Evolutionary conservation across 352 stramenopile genomes (phyloP).

Genomic region (Phytophthora palmivora): DNA sequence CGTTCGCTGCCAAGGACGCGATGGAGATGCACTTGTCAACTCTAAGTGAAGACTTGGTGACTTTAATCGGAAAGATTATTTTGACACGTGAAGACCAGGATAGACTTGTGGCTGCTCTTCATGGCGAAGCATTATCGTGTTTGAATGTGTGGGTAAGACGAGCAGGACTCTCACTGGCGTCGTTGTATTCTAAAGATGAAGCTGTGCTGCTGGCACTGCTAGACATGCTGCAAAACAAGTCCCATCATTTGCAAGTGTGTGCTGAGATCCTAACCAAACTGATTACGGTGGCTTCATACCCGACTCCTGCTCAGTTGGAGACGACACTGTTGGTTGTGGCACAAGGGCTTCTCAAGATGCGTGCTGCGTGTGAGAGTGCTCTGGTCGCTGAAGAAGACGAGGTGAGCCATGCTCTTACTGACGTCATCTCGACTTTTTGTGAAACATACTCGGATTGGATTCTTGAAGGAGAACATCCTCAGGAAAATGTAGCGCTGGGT

Average conservation of each 20-base stretch:
- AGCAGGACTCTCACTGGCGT: slow-evolving; percentile 63
- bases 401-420: slow-evolving; percentile 63
- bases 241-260: slow-evolving; percentile 49
- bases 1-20: slow-evolving; percentile 64
- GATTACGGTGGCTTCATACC: slow-evolving; percentile 67
- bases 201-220: slow-evolving; percentile 50
- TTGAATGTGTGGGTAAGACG: slow-evolving; percentile 66
- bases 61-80: slow-evolving; percentile 58
- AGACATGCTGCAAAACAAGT: slow-evolving; percentile 58
- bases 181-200: slow-evolving; percentile 52
- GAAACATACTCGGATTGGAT: slow-evolving; percentile 82
- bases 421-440: slow-evolving; percentile 70
- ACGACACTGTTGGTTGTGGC: slow-evolving; percentile 50
- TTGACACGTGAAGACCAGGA: slow-evolving; percentile 42
- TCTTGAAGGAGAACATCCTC: slow-evolving; percentile 45
- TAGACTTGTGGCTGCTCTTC: slow-evolving; percentile 38
- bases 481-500: slow-evolving; percentile 54
- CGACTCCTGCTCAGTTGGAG: slow-evolving; percentile 52
- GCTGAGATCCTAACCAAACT: slow-evolving; percentile 68
- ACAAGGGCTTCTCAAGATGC: slow-evolving; percentile 53
- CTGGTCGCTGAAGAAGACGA: slow-evolving; percentile 61
- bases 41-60: slow-evolving; percentile 54
- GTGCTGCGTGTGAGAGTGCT: slow-evolving; percentile 55
- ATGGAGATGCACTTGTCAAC: slow-evolving; percentile 63
- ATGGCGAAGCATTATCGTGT: slow-evolving; percentile 64